phyloP scores from a whole-genome alignment of 768 basidiomycete genomes.

The Naematelia aurantialba region DNA sequence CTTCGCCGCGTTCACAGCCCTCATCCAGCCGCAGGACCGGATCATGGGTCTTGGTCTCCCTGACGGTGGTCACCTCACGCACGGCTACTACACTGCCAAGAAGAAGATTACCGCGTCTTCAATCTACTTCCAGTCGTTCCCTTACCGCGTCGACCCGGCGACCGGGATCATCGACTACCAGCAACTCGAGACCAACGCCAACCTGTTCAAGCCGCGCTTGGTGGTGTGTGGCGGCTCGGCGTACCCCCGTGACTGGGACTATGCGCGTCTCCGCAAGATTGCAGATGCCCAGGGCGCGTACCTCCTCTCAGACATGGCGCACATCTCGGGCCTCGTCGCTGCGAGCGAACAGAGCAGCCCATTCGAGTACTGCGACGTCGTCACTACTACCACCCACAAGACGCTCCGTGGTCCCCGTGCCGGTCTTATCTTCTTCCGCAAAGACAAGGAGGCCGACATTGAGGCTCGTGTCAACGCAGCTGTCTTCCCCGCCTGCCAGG shows the following conservation, averaged over 20 bases:
- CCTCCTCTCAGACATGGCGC: conserved; percentile 95
- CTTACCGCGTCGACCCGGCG: conserved; percentile 71
- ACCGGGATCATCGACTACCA: conserved; percentile 88
- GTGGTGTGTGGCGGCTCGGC: conserved; percentile 98
- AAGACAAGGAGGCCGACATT: conserved; percentile 81
- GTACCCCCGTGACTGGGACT: conserved; percentile 98
- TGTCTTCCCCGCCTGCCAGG: conserved; percentile 99
- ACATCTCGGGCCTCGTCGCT: conserved; percentile 91
- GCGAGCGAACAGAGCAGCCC: conserved; percentile 85
- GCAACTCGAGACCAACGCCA: conserved; percentile 74
- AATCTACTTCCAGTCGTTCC: conserved; percentile 99
- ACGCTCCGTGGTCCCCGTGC: conserved; percentile 97
- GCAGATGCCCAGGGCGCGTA: conserved; percentile 84
- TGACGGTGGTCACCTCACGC: conserved; percentile 94
- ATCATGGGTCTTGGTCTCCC: conserved; percentile 98
- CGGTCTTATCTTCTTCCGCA: conserved; percentile 97
- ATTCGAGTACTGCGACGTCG: conserved; percentile 94
- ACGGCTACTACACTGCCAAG: conserved; percentile 97
- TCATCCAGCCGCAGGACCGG: conserved; percentile 94
- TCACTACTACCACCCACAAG: conserved; percentile 99
- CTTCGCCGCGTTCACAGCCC: conserved; percentile 93
- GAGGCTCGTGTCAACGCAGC: conserved; percentile 97
- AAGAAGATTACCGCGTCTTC: conserved; percentile 99
- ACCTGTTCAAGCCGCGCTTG: conserved; percentile 90
- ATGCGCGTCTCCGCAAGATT: conserved; percentile 70